Evolutionary conservation across 768 basidiomycete species (phyloP).

Genomic region (Roridomyces roridus): DNA sequence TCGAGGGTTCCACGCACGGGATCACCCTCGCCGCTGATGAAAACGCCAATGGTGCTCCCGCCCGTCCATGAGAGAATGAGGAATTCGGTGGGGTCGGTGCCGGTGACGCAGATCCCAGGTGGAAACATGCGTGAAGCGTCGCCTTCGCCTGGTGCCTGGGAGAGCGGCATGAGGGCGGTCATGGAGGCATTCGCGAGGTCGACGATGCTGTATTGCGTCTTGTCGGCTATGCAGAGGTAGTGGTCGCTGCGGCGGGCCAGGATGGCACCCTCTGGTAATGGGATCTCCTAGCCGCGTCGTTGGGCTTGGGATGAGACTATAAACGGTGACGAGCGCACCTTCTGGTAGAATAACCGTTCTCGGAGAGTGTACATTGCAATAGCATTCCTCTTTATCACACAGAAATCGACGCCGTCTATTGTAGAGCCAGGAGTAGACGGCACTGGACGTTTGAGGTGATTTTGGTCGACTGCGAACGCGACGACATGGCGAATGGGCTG

Average conservation of each 20-base stretch:
- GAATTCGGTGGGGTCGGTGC: slow-evolving; percentile 70
- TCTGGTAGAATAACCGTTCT: slow-evolving; percentile 66
- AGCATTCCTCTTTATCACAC: slow-evolving; percentile 68
- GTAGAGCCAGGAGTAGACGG: slow-evolving; percentile 43
- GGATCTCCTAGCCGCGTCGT: slow-evolving; percentile 63
- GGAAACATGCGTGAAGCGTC: slow-evolving; percentile 47
- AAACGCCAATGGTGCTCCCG: slow-evolving; percentile 80
- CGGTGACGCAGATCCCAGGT: slow-evolving; percentile 78
- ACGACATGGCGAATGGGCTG: slow-evolving; percentile 84
- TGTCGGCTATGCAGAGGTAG: slow-evolving; percentile 77
- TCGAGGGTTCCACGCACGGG: slow-evolving; percentile 89
- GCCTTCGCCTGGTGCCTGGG: slow-evolving; percentile 63
- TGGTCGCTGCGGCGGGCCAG: slow-evolving; percentile 68
- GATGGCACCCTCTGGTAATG: slow-evolving; percentile 61
- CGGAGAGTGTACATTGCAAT: slow-evolving; percentile 72
- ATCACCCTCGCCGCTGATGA: slow-evolving; percentile 84
- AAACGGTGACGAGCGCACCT: slow-evolving; percentile 45
- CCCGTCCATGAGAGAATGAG: slow-evolving; percentile 89
- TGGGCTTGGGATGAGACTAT: background rate
- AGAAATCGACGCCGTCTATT: slow-evolving; percentile 69
- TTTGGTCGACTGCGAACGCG: slow-evolving; percentile 83
- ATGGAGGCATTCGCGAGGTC: slow-evolving; percentile 76
- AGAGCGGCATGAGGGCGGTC: slow-evolving; percentile 78
- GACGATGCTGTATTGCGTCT: slow-evolving; percentile 75
- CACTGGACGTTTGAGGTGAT: slow-evolving; percentile 60